Evolutionary conservation across 306 rosid species (phyloP).

Genomic region (Cucumis melo): DNA sequence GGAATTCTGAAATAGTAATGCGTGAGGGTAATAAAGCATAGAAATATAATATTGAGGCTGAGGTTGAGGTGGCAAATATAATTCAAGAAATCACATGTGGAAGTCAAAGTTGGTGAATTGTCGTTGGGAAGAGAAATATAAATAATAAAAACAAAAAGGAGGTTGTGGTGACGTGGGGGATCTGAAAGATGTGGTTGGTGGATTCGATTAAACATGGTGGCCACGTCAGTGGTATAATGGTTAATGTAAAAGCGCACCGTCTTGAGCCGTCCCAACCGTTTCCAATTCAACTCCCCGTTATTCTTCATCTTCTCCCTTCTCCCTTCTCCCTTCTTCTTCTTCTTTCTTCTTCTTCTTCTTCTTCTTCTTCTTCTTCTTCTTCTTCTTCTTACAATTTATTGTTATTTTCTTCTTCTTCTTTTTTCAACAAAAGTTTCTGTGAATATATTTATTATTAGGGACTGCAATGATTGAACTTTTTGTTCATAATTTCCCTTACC

Average conservation of each 20-base stretch:
- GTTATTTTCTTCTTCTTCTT: neutral
- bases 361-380: no score
- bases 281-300: constrained; percentile 1
- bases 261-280: constrained; percentile 2
- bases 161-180: neutral
- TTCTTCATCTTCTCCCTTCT: neutral
- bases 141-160: neutral
- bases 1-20: neutral
- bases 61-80: constrained; percentile 3
- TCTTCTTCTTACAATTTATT: neutral
- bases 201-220: neutral
- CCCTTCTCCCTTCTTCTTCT: neutral
- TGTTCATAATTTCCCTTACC: neutral
- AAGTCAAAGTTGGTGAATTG: constrained; percentile 7
- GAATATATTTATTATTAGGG: constrained; percentile 3
- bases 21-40: neutral
- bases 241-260: constrained; percentile 7
- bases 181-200: neutral
- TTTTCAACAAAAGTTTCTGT: neutral
- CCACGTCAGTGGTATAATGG: neutral
- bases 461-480: neutral
- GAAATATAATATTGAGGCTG: neutral
- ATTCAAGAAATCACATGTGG: neutral
- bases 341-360: neutral
- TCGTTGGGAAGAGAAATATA: neutral